Evolutionary conservation across 1,139 yeast species (phyloP), one percentile per base, ranked within the genome.

Genomic region (Debaryomyces coudertii): DNA sequence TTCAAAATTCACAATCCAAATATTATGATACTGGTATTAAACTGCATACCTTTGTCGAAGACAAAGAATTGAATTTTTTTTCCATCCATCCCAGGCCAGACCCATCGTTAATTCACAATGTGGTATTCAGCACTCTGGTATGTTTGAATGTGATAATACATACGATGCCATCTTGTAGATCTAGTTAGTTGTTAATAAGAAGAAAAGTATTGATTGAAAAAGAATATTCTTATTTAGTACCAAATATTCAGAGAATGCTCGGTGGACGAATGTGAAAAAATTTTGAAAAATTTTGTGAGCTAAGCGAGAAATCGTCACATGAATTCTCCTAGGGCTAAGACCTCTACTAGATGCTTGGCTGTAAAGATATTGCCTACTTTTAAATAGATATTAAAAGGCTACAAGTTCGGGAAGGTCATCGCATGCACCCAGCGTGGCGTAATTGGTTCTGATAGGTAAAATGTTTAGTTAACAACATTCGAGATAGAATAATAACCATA

Each of bases 31-130:
- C 36, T 20, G 11, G 41, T 28, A 38, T 27, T 38, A 28, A 28
- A 25, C 30, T 37, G 16, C 35, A 27, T 38, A 28, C 34, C 41
- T 28, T 29, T 38, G 41, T 28, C 41, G 25, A 18, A 38, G 28
- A 38, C 41, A 38, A 38, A 38, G 34, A 38, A 28, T 33, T 38
- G 41, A 38, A 38, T 38, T 20, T 14, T 38, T n/a, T 28, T 36
- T 38, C 40, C 41, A 38, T 28, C 41, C 41, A 38, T 18, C 33
- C 41, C 33, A 38, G 12, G 23, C 33, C 41, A 28, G 25, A 27
- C 28, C 15, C 41, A 33, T 33, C 36, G 7, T 33, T 33, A 14
- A 22, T 33, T 33, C 18, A 20, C 36, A 2, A 33, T 33, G 36
- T 8, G 7, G 12, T 33, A 33, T 33, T 33, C 36, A 33, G 34